Conservation (phyloP, 805 yeast species). For the Metschnikowia similis region DNA sequence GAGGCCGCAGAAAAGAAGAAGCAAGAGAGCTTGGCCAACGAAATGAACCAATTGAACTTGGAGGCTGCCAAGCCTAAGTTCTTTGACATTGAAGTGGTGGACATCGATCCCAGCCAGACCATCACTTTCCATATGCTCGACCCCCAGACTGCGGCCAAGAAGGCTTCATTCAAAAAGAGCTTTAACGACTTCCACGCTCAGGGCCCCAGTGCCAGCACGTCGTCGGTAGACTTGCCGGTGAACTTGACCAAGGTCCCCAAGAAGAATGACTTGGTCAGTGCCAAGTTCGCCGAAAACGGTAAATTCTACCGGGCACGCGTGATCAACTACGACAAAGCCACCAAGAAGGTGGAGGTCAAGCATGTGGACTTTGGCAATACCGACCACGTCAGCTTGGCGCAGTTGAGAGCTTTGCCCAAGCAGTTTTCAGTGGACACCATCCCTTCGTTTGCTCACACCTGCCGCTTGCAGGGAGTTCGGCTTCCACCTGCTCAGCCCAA, state of each 20-base stretch:
- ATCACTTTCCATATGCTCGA: conserved; percentile 45
- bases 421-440: conserved; percentile 37
- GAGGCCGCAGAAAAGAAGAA: conserved; percentile 32
- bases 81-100: conserved; percentile 53
- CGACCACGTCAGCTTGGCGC: conserved; percentile 40
- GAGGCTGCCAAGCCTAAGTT: conserved; percentile 38
- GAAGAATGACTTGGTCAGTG: conserved; percentile 56
- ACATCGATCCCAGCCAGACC: conserved; percentile 30
- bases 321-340: conserved; percentile 39
- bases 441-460: conserved; percentile 55
- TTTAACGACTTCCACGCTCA: conserved; percentile 45
- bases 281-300: conserved; percentile 47
- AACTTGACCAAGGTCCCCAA: conserved; percentile 41
- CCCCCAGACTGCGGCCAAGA: conserved; percentile 30
- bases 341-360: conserved; percentile 45
- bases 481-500: conserved; percentile 55
- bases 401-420: conserved; percentile 51
- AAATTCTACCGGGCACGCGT: conserved; percentile 59
- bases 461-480: conserved; percentile 47
- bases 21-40: conserved; percentile 21
- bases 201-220: conserved; percentile 31
- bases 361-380: conserved; percentile 61
- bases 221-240: conserved; percentile 36
- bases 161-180: conserved; percentile 42
- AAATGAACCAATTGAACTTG: conserved; percentile 19